These are phyloP conservation scores for Dioscorea zingiberensis DNA, from an alignment of 106 monocot species.

Conservation along the genomic window DNA sequence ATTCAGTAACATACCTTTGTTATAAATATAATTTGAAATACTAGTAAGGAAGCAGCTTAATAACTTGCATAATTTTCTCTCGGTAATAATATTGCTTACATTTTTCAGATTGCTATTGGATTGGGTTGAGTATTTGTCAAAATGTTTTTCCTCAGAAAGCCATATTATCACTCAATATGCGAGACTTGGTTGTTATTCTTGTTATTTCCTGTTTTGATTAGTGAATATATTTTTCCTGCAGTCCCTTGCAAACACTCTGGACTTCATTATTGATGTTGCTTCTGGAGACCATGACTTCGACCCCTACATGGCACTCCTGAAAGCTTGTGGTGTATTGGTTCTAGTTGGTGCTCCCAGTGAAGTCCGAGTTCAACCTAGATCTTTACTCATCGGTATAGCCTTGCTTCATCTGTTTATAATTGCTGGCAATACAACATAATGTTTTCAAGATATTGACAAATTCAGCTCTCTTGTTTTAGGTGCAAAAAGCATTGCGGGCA, in stretches of 20 bases:
- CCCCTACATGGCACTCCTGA: constrained; percentile 73
- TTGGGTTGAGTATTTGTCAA: neutral
- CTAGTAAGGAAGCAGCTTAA: neutral
- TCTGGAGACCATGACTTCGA: constrained; percentile 89
- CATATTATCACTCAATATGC: no score
- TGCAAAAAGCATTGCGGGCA: constrained; percentile 48
- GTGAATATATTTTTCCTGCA: constrained; percentile 19
- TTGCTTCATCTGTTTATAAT: neutral
- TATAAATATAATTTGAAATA: neutral
- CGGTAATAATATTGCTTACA: no score
- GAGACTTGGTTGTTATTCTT: no score
- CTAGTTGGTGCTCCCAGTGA: constrained; percentile 73
- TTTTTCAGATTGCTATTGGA: no score
- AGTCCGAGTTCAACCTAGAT: constrained; percentile 42
- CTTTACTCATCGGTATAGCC: constrained; percentile 42
- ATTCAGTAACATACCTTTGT: neutral
- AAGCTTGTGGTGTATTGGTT: constrained; percentile 48
- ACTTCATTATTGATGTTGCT: constrained; percentile 86
- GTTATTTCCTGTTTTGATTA: neutral
- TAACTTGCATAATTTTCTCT: no score
- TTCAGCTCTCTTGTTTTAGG: constrained; percentile 16
- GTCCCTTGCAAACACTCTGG: constrained; percentile 41
- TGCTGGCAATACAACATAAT: neutral
- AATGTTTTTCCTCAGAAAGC: no score
- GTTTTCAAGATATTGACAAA: neutral